These are phyloP conservation scores for Claviceps quebecensis DNA, from an alignment of 2,329 filamentous ascomycete genomes.

Conservation along the genomic window DNA sequence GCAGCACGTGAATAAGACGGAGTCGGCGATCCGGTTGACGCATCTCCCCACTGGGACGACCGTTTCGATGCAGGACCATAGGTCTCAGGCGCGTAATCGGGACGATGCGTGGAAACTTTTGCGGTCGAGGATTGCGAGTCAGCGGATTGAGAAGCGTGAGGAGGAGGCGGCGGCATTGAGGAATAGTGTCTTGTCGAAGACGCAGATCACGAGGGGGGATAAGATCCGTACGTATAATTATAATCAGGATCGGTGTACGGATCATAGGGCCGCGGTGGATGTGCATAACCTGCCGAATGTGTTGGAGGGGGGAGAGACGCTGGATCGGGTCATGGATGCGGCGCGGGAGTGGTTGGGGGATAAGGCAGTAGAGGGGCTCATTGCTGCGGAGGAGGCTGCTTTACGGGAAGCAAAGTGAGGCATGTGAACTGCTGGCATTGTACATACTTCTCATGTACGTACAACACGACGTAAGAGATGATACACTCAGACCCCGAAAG, in stretches of 20 bases:
- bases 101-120: constrained; percentile 78
- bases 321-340: constrained; percentile 66
- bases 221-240: constrained; percentile 91
- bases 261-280: constrained; percentile 71
- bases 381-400: constrained; percentile 43
- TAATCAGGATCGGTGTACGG: constrained; percentile 63
- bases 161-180: constrained; percentile 62
- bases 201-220: constrained; percentile 77
- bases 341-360: constrained; percentile 63
- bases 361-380: constrained; percentile 57
- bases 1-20: constrained; percentile 97
- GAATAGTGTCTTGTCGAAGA: constrained; percentile 63
- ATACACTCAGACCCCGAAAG: no score
- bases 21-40: constrained; percentile 85
- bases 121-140: constrained; percentile 67
- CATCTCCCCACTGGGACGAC: constrained; percentile 77
- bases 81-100: constrained; percentile 81
- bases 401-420: constrained; percentile 7
- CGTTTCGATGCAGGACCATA: constrained; percentile 83
- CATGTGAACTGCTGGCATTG: not conserved
- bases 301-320: constrained; percentile 55
- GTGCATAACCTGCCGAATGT: constrained; percentile 69
- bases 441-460: not conserved
- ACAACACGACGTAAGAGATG: no score
- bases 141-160: constrained; percentile 67